phyloP scores from a whole-genome alignment of 1,139 yeast genomes.

The Blastobotrys malaysiensis region DNA sequence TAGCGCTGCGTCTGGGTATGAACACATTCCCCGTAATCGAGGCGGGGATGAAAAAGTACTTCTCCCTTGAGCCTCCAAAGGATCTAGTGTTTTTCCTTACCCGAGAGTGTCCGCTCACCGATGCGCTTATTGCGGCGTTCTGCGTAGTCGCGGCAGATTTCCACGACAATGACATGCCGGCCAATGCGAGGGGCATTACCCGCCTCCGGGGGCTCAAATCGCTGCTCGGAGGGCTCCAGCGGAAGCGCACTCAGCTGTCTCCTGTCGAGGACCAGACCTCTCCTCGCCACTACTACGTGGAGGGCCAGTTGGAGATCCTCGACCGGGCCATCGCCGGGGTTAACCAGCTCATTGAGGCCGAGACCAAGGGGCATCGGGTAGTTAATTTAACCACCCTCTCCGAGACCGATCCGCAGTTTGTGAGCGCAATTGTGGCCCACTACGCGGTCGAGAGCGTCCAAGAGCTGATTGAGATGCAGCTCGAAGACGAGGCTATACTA shows the following conservation, averaged over 20 bases:
- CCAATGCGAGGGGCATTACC: conserved; percentile 1
- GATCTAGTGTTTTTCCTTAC: conserved; percentile 21
- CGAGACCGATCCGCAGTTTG: neutral
- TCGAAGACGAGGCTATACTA: conserved; percentile 19
- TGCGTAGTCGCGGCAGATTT: conserved; percentile 10
- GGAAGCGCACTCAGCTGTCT: neutral
- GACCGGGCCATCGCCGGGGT: neutral
- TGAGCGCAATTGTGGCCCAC: neutral
- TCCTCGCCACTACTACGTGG: neutral
- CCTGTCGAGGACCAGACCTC: neutral
- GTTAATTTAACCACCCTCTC: neutral
- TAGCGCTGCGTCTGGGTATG: conserved; percentile 41
- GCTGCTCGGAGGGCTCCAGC: neutral
- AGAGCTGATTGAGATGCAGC: conserved; percentile 16
- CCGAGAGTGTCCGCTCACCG: conserved; percentile 18
- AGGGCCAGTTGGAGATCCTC: neutral
- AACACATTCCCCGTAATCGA: conserved; percentile 5
- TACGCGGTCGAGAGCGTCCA: conserved; percentile 7
- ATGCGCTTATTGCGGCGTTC: conserved; percentile 16
- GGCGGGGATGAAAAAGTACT: neutral
- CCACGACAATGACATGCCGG: conserved; percentile 3
- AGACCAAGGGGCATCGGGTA: neutral
- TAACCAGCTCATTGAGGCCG: neutral
- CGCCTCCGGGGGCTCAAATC: neutral
- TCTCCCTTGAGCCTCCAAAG: conserved; percentile 11